phyloP scores from a whole-genome alignment of 306 rosid species.

The Ochetophila trinervis region DNA sequence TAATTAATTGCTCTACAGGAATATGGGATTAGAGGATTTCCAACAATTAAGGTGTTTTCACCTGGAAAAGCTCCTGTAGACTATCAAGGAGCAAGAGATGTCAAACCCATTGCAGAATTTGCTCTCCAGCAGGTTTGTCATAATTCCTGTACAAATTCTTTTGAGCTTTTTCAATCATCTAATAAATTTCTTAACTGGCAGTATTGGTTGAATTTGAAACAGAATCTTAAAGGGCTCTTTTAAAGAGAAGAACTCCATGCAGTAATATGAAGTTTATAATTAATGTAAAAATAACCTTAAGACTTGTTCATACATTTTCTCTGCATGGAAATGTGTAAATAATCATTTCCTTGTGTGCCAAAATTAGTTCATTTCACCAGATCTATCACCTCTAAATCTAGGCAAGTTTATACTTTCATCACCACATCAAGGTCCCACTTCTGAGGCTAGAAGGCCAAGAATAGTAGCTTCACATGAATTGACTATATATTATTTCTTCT shows the following conservation, averaged over 20 bases:
- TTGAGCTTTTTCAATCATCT: not conserved
- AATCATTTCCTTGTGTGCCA: no score
- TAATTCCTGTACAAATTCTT: conserved; percentile 3
- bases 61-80: conserved; percentile 87
- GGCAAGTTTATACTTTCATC: no score
- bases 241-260: not conserved
- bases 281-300: no score
- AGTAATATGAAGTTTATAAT: no score
- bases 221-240: conserved; percentile 12
- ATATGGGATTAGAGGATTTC: conserved; percentile 90
- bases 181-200: conserved; percentile 1
- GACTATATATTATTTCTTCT: no score
- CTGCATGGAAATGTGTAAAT: no score
- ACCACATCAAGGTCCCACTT: no score
- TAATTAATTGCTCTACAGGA: conserved; percentile 47
- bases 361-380: no score
- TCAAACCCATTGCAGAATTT: conserved; percentile 82
- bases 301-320: not conserved
- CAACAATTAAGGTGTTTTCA: conserved; percentile 83
- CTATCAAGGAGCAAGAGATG: conserved; percentile 96
- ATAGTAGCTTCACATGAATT: no score
- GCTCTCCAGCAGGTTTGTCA: conserved; percentile 78
- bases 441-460: no score
- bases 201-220: not conserved
- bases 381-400: no score